These are phyloP conservation scores for Peniophora sp. DNA, from an alignment of 1,284 basidiomycete genomes.

Conservation along the genomic window DNA sequence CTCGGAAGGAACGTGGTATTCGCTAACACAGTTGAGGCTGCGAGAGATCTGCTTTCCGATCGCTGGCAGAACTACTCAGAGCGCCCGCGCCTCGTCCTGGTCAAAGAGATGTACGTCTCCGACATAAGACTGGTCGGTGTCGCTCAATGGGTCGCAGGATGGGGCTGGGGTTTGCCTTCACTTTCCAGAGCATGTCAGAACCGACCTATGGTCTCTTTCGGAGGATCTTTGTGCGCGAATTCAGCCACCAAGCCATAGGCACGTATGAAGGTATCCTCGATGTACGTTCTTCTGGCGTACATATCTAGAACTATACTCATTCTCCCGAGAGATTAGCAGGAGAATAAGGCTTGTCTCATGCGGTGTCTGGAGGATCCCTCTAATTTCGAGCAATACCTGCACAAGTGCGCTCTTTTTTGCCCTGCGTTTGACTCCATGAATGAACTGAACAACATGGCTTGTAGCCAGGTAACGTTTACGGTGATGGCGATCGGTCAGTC, in stretches of 20 bases:
- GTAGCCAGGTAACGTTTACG: too few relatives aligned
- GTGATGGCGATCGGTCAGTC: too few relatives aligned
- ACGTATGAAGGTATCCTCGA: neutral
- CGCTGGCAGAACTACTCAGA: neutral
- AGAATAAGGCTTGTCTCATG: neutral
- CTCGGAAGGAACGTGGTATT: neutral
- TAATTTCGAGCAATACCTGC: neutral
- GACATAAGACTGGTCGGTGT: neutral
- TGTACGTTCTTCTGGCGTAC: too few relatives aligned
- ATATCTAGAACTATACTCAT: too few relatives aligned
- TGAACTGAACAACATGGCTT: too few relatives aligned
- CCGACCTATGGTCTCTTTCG: neutral
- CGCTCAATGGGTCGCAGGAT: too few relatives aligned
- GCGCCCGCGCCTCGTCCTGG: neutral
- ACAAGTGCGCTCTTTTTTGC: neutral
- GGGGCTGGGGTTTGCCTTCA: neutral
- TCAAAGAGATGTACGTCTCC: neutral
- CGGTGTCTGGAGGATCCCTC: neutral
- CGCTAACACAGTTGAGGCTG: neutral
- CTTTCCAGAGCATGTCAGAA: neutral
- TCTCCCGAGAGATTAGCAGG: neutral
- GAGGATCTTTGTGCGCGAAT: neutral
- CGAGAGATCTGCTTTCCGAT: neutral
- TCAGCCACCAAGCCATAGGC: neutral
- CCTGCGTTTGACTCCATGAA: too few relatives aligned